Percentiles rank a stretch among this genome's conserved stretches.
Conservation (phyloP, 2,329 filamentous ascomycete species). For the Escovopsis weberi region DNA sequence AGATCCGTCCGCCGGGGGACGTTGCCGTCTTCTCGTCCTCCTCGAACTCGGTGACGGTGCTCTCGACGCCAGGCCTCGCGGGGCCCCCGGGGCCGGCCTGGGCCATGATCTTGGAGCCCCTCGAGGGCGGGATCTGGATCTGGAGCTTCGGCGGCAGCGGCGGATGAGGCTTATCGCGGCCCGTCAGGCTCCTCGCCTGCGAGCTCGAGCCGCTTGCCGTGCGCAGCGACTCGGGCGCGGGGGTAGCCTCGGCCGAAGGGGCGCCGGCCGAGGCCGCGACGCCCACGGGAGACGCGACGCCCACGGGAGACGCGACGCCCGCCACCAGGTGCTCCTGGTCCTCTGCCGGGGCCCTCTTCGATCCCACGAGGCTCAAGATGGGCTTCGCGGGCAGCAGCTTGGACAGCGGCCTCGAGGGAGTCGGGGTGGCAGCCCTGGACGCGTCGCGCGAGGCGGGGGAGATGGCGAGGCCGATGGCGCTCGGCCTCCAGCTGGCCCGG, state of each 20-base stretch:
- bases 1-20: slow-evolving; percentile 28
- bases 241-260: too few species aligned
- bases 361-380: slow-evolving; percentile 18
- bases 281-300: background rate
- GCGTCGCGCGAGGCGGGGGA: slow-evolving; percentile 17
- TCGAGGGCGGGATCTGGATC: slow-evolving; percentile 11
- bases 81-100: background rate
- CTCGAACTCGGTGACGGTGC: slow-evolving; percentile 38
- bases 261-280: background rate
- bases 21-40: slow-evolving; percentile 29
- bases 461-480: slow-evolving; percentile 31
- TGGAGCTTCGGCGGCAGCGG: slow-evolving; percentile 13
- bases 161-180: slow-evolving; percentile 7
- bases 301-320: background rate
- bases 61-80: slow-evolving; percentile 17
- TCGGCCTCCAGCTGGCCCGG: slow-evolving; percentile 18
- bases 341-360: background rate
- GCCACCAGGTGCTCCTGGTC: background rate
- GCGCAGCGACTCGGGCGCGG: too few species aligned
- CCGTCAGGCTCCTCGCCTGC: slow-evolving; percentile 2
- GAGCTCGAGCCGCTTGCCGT: background rate
- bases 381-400: slow-evolving; percentile 33
- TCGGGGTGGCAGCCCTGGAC: slow-evolving; percentile 9
- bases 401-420: slow-evolving; percentile 20
- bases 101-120: slow-evolving; percentile 1